Evolutionary conservation across 257 asterid genomes (phyloP).

Genomic region (Echium plantagineum): DNA sequence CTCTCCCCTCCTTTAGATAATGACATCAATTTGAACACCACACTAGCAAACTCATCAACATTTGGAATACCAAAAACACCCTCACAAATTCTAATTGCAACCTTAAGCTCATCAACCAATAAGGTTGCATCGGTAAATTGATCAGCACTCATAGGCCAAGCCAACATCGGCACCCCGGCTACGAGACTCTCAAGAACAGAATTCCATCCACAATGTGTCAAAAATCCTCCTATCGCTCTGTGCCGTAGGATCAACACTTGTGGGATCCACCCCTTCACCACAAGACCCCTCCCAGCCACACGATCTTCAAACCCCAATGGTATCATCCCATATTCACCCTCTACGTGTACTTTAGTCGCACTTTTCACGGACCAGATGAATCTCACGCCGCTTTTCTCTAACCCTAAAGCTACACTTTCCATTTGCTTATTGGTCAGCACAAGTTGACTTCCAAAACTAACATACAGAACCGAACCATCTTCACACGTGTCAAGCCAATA

Average conservation of each 20-base stretch:
- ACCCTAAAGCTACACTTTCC: neutral
- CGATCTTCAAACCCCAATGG: neutral
- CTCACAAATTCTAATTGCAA: neutral
- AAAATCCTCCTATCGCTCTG: neutral
- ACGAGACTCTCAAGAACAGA: constrained; percentile 1
- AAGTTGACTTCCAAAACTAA: constrained; percentile 1
- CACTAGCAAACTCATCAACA: neutral
- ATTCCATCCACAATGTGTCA: constrained; percentile 5
- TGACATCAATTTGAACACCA: neutral
- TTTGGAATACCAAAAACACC: neutral
- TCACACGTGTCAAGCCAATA: constrained; percentile 1
- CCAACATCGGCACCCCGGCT: constrained; percentile 1
- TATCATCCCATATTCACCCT: neutral
- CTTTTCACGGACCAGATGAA: constrained; percentile 1
- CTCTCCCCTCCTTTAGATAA: neutral
- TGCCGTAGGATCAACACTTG: constrained; percentile 1
- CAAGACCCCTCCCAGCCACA: neutral
- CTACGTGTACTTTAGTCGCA: neutral
- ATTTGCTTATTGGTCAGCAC: neutral
- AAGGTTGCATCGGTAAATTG: neutral
- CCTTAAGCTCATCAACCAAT: constrained; percentile 1
- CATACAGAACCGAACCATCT: neutral
- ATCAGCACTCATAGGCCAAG: constrained; percentile 7
- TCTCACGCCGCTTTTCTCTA: neutral
- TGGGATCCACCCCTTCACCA: constrained; percentile 4